Evolutionary conservation across 139 green algal genomes (phyloP).

Genomic region (Micromonas pusilla): DNA sequence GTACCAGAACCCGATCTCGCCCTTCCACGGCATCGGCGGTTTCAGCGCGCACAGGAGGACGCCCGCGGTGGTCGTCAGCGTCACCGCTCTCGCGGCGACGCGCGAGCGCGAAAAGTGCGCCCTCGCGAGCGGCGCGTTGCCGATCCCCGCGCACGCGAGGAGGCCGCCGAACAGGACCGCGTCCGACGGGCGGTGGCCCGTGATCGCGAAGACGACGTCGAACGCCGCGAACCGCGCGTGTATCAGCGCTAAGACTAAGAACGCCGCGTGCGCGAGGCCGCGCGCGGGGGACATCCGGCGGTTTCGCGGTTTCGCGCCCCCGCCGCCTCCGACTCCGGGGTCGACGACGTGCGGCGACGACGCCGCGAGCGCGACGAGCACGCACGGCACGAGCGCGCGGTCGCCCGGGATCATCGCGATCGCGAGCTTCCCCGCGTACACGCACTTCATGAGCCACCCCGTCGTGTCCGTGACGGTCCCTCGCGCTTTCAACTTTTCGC

Average conservation of each 20-base stretch:
- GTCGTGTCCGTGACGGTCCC: constrained; percentile 26
- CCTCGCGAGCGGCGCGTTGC: constrained; percentile 59
- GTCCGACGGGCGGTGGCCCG: constrained; percentile 60
- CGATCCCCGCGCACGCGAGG: constrained; percentile 47
- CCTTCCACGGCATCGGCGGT: constrained; percentile 65
- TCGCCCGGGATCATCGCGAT: constrained; percentile 80
- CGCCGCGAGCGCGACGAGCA: constrained; percentile 45
- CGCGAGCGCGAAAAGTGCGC: constrained; percentile 49
- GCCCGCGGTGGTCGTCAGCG: constrained; percentile 34
- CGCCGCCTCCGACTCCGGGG: not conserved
- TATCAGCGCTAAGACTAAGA: constrained; percentile 49
- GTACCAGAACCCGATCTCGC: constrained; percentile 79
- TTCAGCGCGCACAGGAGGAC: constrained; percentile 53
- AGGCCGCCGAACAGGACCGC: constrained; percentile 69
- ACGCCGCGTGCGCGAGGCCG: constrained; percentile 45
- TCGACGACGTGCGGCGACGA: constrained; percentile 52
- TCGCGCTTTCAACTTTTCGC: constrained; percentile 28
- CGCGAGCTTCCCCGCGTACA: constrained; percentile 74
- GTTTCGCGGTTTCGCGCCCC: no score
- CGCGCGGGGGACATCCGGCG: constrained; percentile 46
- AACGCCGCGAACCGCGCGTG: constrained; percentile 77
- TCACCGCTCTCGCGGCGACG: constrained; percentile 14
- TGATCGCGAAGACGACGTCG: constrained; percentile 60
- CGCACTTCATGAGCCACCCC: constrained; percentile 42
- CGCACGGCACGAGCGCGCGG: constrained; percentile 18